phyloP scores from a whole-genome alignment of 352 stramenopile genomes.

The Phytophthora vignae region DNA sequence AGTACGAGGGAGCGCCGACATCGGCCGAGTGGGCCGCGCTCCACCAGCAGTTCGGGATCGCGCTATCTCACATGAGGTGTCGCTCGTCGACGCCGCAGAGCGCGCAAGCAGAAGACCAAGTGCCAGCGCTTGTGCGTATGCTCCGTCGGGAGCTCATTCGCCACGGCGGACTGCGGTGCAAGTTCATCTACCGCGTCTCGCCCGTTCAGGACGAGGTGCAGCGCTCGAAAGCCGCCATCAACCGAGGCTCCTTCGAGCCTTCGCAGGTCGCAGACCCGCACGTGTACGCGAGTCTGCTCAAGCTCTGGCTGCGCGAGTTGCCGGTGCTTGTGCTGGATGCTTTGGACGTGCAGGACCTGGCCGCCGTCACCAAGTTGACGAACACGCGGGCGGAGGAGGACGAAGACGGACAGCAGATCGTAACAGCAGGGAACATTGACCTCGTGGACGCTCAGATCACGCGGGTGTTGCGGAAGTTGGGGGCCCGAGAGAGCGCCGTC shows the following conservation, averaged over 20 bases:
- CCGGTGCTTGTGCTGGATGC: slow-evolving; percentile 46
- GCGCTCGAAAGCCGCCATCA: slow-evolving; percentile 52
- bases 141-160: slow-evolving; percentile 60
- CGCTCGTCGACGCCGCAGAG: slow-evolving; percentile 25
- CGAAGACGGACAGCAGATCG: slow-evolving; percentile 12
- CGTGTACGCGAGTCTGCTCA: slow-evolving; percentile 68
- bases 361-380: slow-evolving; percentile 24
- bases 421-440: slow-evolving; percentile 28
- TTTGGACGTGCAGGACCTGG: slow-evolving; percentile 31
- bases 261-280: slow-evolving; percentile 48
- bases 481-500: slow-evolving; percentile 40
- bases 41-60: slow-evolving; percentile 63
- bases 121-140: slow-evolving; percentile 62
- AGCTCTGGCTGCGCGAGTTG: slow-evolving; percentile 72
- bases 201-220: slow-evolving; percentile 55
- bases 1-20: slow-evolving; percentile 54
- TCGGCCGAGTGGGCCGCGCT: slow-evolving; percentile 42
- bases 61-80: slow-evolving; percentile 52
- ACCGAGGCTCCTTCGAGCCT: slow-evolving; percentile 54
- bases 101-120: slow-evolving; percentile 35
- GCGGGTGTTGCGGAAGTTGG: slow-evolving; percentile 37
- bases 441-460: slow-evolving; percentile 24
- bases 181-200: slow-evolving; percentile 71
- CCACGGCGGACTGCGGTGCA: slow-evolving; percentile 48
- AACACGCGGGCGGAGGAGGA: slow-evolving; percentile 12